Evolutionary conservation across 1,139 yeast species (phyloP).

Genomic region (Debaryomyces fabryi): DNA sequence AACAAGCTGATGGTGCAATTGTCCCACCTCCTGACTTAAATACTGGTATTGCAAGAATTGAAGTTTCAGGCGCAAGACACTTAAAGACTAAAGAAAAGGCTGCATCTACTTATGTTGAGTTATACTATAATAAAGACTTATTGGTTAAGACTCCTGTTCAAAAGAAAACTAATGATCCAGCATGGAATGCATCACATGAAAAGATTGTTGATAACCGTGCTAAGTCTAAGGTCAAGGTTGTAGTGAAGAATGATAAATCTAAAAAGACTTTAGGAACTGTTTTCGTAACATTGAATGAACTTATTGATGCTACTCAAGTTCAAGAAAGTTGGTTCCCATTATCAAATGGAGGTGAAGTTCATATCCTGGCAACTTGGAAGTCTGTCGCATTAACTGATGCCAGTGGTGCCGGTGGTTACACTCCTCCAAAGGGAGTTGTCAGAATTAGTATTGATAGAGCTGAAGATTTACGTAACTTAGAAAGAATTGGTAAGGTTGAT

Average conservation of each 20-base stretch:
- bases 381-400: conserved; percentile 75
- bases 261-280: conserved; percentile 64
- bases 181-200: conserved; percentile 69
- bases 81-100: conserved; percentile 46
- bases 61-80: conserved; percentile 55
- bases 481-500: conserved; percentile 86
- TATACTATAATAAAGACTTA: conserved; percentile 63
- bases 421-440: conserved; percentile 91
- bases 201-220: conserved; percentile 75
- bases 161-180: conserved; percentile 68
- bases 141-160: conserved; percentile 58
- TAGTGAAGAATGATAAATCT: conserved; percentile 57
- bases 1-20: conserved; percentile 80
- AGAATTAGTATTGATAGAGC: conserved; percentile 76
- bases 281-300: conserved; percentile 64
- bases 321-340: conserved; percentile 77
- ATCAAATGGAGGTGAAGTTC: conserved; percentile 71
- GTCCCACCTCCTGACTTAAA: conserved; percentile 91
- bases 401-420: conserved; percentile 74
- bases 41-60: conserved; percentile 81
- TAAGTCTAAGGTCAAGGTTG: conserved; percentile 64
- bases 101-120: conserved; percentile 69
- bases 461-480: conserved; percentile 76
- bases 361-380: conserved; percentile 76
- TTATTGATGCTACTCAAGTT: conserved; percentile 76